Conservation (phyloP, 2,329 filamentous ascomycete species). For the Colletotrichum musae region DNA sequence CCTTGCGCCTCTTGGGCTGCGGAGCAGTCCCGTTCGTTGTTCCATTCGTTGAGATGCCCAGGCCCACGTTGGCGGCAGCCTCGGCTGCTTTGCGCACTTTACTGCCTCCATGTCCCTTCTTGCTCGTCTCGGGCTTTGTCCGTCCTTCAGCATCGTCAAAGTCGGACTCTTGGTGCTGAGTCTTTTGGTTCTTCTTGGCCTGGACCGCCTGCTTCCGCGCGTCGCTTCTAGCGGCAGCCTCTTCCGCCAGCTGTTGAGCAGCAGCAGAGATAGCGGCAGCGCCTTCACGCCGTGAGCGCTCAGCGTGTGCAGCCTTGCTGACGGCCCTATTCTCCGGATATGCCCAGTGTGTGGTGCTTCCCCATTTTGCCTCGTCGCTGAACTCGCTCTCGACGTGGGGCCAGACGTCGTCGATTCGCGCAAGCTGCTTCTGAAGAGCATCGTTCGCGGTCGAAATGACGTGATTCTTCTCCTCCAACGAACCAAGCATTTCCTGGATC, state of each 20-base stretch:
- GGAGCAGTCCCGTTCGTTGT: constrained; percentile 67
- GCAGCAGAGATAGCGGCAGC: constrained; percentile 84
- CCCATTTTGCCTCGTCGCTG: constrained; percentile 93
- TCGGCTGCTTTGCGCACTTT: constrained; percentile 77
- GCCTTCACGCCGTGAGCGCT: constrained; percentile 84
- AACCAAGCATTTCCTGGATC: constrained; percentile 87
- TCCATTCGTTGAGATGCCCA: constrained; percentile 75
- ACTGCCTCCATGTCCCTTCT: constrained; percentile 72
- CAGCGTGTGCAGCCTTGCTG: constrained; percentile 72
- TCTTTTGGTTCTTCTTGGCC: constrained; percentile 80
- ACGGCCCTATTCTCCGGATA: constrained; percentile 86
- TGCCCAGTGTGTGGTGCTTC: constrained; percentile 94
- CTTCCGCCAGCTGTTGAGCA: constrained; percentile 83
- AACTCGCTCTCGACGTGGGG: constrained; percentile 90
- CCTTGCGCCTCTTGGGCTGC: constrained; percentile 83
- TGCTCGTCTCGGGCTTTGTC: constrained; percentile 64
- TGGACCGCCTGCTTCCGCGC: constrained; percentile 85
- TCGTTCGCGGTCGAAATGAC: constrained; percentile 95
- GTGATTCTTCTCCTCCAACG: constrained; percentile 97
- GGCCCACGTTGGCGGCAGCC: constrained; percentile 65
- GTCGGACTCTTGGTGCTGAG: constrained; percentile 82
- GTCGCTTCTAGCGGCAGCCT: constrained; percentile 87
- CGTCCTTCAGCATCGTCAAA: constrained; percentile 77
- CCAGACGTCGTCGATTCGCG: constrained; percentile 88
- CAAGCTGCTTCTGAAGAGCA: constrained; percentile 86